A percentile compares a stretch with the other conserved stretches of the same genome.
Evolutionary conservation across 2,329 filamentous ascomycete species (phyloP).

Genomic region (Ophiocordyceps sinensis): DNA sequence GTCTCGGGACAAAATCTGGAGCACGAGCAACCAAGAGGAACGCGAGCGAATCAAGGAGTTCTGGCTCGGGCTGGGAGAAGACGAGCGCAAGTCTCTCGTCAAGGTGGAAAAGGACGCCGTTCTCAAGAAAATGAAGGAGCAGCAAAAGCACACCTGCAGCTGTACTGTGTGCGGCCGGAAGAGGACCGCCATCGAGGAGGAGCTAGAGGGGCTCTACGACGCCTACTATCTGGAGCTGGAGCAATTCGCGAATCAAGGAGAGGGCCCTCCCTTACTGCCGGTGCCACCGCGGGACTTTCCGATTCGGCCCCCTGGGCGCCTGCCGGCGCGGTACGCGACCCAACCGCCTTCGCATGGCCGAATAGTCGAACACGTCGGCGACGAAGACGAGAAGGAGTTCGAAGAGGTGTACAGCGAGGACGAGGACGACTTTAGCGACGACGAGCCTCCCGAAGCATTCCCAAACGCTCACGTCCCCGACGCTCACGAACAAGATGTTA

Average conservation of each 20-base stretch:
- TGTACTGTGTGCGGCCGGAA: constrained; percentile 96
- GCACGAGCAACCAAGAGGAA: constrained; percentile 86
- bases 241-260: constrained; percentile 81
- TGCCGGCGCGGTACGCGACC: constrained; percentile 41
- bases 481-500: constrained; percentile 48
- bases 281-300: constrained; percentile 44
- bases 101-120: constrained; percentile 99
- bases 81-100: constrained; percentile 86
- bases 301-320: constrained; percentile 41
- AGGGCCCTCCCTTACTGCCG: constrained; percentile 40
- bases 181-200: constrained; percentile 92
- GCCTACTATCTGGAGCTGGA: constrained; percentile 97
- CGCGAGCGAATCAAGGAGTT: constrained; percentile 96
- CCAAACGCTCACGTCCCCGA: constrained; percentile 48
- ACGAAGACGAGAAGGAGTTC: constrained; percentile 40
- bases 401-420: constrained; percentile 36
- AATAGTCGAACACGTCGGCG: constrained; percentile 52
- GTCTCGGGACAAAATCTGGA: constrained; percentile 86
- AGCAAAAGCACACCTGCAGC: constrained; percentile 97
- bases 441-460: constrained; percentile 54
- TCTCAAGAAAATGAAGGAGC: constrained; percentile 98
- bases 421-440: constrained; percentile 49
- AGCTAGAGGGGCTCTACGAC: constrained; percentile 93
- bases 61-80: constrained; percentile 87
- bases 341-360: constrained; percentile 63